Conservation (phyloP, 2,329 filamentous ascomycete species). For the Arthrobotrys pseudoclavata region DNA sequence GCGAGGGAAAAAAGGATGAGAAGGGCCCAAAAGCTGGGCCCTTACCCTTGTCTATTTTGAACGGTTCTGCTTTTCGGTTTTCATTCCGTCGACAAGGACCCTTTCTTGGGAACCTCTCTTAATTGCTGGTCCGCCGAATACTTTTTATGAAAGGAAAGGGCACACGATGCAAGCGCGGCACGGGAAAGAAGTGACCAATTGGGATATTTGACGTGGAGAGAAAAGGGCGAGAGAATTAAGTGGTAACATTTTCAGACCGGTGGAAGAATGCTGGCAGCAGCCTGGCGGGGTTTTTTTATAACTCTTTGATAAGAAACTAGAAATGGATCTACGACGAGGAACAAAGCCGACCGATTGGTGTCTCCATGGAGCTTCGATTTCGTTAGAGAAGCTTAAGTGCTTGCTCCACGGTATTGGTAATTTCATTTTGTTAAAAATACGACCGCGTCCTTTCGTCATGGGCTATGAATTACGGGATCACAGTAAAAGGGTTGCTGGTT, state of each 20-base stretch:
- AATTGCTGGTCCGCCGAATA: constrained; percentile 12
- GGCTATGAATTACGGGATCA: background rate
- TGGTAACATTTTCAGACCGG: constrained; percentile 23
- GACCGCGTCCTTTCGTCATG: constrained; percentile 55
- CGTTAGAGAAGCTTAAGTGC: background rate
- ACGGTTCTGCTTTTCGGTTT: constrained; percentile 38
- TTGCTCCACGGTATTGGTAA: constrained; percentile 7
- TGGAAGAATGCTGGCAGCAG: constrained; percentile 29
- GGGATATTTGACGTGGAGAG: constrained; percentile 58
- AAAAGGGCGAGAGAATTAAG: constrained; percentile 19
- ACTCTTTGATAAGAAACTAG: constrained; percentile 30
- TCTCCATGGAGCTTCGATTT: constrained; percentile 7
- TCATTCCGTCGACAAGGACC: constrained; percentile 51
- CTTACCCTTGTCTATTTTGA: constrained; percentile 61
- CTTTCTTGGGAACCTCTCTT: constrained; percentile 14
- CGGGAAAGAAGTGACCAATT: constrained; percentile 59
- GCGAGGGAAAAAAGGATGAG: constrained; percentile 42
- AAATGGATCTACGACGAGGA: background rate
- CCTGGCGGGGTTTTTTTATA: constrained; percentile 26
- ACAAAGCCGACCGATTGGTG: constrained; percentile 2
- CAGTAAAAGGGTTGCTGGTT: no score
- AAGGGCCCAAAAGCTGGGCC: constrained; percentile 62
- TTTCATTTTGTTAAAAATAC: constrained; percentile 14
- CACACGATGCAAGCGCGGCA: constrained; percentile 60
- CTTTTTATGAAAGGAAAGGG: constrained; percentile 21